Base-by-base conservation (phyloP, 345 rosid genomes). In the Chamaenerion angustifolium region DNA sequence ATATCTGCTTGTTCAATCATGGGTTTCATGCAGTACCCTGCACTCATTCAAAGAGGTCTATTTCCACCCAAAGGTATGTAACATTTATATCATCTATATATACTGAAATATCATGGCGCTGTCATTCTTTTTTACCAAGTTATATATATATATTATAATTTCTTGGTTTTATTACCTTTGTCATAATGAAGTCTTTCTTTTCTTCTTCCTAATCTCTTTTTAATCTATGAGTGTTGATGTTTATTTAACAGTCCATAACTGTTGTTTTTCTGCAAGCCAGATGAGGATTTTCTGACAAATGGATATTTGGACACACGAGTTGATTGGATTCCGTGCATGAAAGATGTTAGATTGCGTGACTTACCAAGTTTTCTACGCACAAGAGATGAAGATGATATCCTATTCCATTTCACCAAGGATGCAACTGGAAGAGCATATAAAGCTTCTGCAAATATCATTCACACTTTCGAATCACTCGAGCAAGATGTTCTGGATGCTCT, bases 1-100 rank as follows among this genome's bases (percentile, higher is more conserved):
- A 1, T 13, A 8, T 42, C 64, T 16, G 64, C 68, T 40, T 54
- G 45, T 35, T 43, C 52, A 13, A n/a, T 67, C 48, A 0, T 49
- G 59, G 52, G 31, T 5, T 25, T n/a, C 12, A 48, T 4, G 14
- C 57, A 64, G 0, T 44, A 15, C 16, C 23, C 0, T 3, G 23
- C 35, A 5, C 48, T 68, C 31, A 15, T 46, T 40, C 42, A 56
- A 16, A 64, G 54, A 54, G 62, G 69, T 25, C 25, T 56, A 6
- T 18, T 13, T 0, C 69, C 65, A 23, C 60, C 53, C 9, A 56
- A 64, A 64, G 66, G 69, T 68, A 14, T 17, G 1, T 27, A 1
- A 25, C 9, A 5, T 11, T 3, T 6, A 43, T 43, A 23, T 23
- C 27, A 23, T 23, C 3, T 23, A 5, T 23, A 23, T 23, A 5